Percentiles rank a stretch among this genome's conserved stretches.
Conservation (phyloP, 768 basidiomycete species). For the Leucosporidium yakuticum region DNA sequence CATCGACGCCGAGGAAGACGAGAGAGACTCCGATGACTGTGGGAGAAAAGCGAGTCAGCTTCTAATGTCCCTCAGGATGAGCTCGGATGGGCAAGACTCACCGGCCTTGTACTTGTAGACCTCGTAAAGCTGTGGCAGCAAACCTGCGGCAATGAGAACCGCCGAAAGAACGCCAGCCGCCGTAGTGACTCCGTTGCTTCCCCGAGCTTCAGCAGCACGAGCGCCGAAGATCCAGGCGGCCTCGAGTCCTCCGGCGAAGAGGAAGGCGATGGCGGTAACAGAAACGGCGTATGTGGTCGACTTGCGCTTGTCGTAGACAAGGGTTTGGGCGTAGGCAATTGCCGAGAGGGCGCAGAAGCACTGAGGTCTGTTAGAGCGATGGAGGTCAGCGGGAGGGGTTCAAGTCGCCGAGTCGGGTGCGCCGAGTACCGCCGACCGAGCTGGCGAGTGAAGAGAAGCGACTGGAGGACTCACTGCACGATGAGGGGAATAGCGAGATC, state of each 20-base stretch:
- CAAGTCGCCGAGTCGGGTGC: no score
- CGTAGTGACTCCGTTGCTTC: constrained; percentile 41
- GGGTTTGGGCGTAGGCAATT: constrained; percentile 64
- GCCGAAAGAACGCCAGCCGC: constrained; percentile 62
- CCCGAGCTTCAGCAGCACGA: no score
- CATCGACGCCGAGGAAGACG: constrained; percentile 53
- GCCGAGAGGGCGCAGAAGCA: constrained; percentile 56
- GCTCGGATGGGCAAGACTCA: no score
- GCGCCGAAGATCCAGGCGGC: constrained; percentile 57
- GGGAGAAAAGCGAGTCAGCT: no score
- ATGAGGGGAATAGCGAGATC: constrained; percentile 67
- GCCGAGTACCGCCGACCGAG: no score
- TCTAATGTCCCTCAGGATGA: no score
- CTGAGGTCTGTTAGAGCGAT: constrained; percentile 41
- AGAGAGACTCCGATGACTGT: constrained; percentile 66
- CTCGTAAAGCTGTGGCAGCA: constrained; percentile 65
- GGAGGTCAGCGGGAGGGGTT: no score
- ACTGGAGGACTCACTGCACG: constrained; percentile 50
- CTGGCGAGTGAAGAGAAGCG: background rate
- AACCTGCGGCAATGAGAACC: constrained; percentile 50
- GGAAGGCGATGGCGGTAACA: constrained; percentile 47
- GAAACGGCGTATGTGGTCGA: constrained; percentile 43
- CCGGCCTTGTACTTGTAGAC: constrained; percentile 55
- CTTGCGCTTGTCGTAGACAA: constrained; percentile 56
- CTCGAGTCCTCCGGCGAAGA: constrained; percentile 56